Base-by-base conservation (phyloP, 2,329 filamentous ascomycete species). In the Davidsoniella australis region DNA sequence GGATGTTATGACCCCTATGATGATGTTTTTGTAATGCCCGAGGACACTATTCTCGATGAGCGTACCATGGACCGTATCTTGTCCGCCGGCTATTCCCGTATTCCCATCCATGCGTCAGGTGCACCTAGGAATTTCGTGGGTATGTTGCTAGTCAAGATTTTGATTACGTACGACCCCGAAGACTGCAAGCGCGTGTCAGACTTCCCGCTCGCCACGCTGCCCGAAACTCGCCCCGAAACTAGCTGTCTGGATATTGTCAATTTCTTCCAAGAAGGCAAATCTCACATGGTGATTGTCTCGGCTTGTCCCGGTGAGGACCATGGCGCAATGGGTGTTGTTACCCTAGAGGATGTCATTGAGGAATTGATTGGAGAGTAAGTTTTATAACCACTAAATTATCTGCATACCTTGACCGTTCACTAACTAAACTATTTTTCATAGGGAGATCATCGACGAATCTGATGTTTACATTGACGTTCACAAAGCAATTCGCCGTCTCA, bases 191-290 rank as follows among this genome's bases (percentile, higher is more conserved):
- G 78, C 17, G 91, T 98, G 36, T 76, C 82, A 54, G 89, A 96
- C 54, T 95, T 98, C 61, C 80, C 87, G 6, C 71, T 98, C 46
- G 91, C 91, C 12, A 95, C 91, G 0, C 76, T 98, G 5, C 91
- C 93, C 1, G 91, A 98, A 64, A 98, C 91, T 0, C 78, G 85
- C 8, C 86, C 91, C 0, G 86, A 95, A 61, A 98, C 91, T 0
- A 95, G 88, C 67, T 98, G 91, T 62, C 67, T 98, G 50, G 91
- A 98, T 63, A 96, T 98, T 59, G 86, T 98, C 66, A 98, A 98
- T 67, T 98, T 95, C 65, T 98, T 98, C 69, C 91, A 98, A 64
- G 91, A 98, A 68, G 91, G 91, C 58, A 98, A 98, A 63, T 94
- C 88, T 1, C 91, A 98, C 64, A 94, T 98, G 88, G 89, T 96